phyloP scores from a whole-genome alignment of 306 rosid species.

The Fagus crenata region DNA sequence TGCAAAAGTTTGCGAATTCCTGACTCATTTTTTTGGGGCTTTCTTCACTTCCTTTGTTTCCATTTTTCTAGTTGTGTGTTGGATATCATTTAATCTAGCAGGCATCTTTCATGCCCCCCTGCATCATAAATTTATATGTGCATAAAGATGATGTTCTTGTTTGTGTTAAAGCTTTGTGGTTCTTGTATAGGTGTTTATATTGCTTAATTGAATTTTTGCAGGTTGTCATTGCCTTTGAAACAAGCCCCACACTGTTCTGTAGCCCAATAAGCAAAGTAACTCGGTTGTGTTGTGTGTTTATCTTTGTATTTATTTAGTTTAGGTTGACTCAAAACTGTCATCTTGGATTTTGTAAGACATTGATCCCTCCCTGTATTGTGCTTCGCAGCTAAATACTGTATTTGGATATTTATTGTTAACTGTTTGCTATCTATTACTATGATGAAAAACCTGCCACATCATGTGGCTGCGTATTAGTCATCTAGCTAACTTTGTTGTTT shows the following conservation, averaged over 20 bases:
- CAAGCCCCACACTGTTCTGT: constrained; percentile 30
- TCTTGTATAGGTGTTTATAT: not conserved
- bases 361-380: not conserved
- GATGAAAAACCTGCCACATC: not conserved
- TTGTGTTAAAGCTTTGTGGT: not conserved
- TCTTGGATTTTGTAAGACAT: not conserved
- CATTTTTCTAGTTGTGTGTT: too few relatives aligned
- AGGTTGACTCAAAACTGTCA: not conserved
- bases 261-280: constrained; percentile 22
- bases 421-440: not conserved
- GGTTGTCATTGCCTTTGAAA: constrained; percentile 21
- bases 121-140: not conserved
- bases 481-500: not conserved
- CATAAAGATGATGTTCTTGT: not conserved
- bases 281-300: not conserved
- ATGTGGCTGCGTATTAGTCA: not conserved
- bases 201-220: constrained; percentile 34
- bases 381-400: not conserved
- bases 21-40: too few relatives aligned
- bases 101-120: too few relatives aligned
- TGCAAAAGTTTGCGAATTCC: too few relatives aligned
- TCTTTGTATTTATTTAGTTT: not conserved
- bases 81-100: too few relatives aligned
- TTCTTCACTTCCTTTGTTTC: too few relatives aligned
- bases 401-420: not conserved